Percentiles rank a stretch among this genome's conserved stretches.
phyloP scores from a whole-genome alignment of 305 asterid species.

The Solanum chacoense region DNA sequence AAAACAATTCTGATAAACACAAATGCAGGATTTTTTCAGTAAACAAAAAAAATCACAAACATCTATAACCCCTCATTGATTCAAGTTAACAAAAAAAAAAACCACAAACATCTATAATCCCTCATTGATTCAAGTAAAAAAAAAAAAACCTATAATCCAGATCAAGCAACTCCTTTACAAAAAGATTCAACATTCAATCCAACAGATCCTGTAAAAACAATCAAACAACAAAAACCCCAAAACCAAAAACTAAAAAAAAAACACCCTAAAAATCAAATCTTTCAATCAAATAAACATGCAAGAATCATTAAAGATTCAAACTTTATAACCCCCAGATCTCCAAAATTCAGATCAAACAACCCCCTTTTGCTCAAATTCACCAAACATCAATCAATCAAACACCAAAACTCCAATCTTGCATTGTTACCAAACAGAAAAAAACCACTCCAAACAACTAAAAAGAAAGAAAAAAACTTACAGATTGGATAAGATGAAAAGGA shows the following conservation, averaged over 20 bases:
- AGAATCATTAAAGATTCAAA: slow-evolving; percentile 10
- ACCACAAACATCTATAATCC: neutral
- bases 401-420: slow-evolving; percentile 29
- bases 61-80: slow-evolving; percentile 3
- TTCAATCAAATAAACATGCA: slow-evolving; percentile 28
- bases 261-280: slow-evolving; percentile 14
- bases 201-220: slow-evolving; percentile 14
- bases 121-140: neutral
- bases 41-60: neutral
- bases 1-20: neutral
- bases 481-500: slow-evolving; percentile 30
- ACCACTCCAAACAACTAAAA: neutral
- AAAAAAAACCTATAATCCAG: neutral
- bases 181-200: slow-evolving; percentile 17
- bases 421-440: slow-evolving; percentile 9
- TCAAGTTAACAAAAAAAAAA: neutral
- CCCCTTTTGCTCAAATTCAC: slow-evolving; percentile 19
- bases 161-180: slow-evolving; percentile 8
- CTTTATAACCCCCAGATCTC: slow-evolving; percentile 37
- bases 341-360: slow-evolving; percentile 49
- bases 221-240: slow-evolving; percentile 23
- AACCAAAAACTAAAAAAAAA: slow-evolving; percentile 12
- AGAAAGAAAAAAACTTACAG: slow-evolving; percentile 35
- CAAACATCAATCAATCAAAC: slow-evolving; percentile 1
- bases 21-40: neutral